phyloP scores from a whole-genome alignment of 164 flowering plant species.

The Echeveria elegans region DNA sequence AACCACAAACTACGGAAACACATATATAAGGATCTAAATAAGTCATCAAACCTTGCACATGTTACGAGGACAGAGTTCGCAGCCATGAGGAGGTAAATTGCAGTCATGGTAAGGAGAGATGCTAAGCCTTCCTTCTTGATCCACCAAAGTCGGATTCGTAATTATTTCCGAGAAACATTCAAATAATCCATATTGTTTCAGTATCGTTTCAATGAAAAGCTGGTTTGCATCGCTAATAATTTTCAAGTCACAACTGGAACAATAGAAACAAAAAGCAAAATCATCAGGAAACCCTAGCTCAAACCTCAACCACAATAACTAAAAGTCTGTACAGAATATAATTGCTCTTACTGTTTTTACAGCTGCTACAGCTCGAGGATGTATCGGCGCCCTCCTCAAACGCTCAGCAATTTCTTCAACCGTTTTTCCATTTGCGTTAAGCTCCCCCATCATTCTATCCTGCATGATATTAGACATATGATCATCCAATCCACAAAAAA shows the following conservation, averaged over 20 bases:
- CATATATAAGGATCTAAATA: neutral
- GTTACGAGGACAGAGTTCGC: constrained; percentile 63
- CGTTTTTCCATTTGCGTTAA: constrained; percentile 51
- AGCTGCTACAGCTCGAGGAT: constrained; percentile 41
- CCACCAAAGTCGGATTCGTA: constrained; percentile 52
- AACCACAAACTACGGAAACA: neutral
- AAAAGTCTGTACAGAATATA: neutral
- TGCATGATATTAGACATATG: constrained; percentile 6
- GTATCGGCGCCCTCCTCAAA: constrained; percentile 38
- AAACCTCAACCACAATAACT: neutral
- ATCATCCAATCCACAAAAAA: neutral
- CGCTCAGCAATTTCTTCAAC: constrained; percentile 47
- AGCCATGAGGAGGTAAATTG: constrained; percentile 38
- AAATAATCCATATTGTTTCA: constrained; percentile 55
- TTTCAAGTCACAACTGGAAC: constrained; percentile 68
- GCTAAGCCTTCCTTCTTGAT: constrained; percentile 50
- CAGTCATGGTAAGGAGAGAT: constrained; percentile 49
- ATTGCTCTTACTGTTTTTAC: constrained; percentile 37
- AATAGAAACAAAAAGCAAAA: neutral
- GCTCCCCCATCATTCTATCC: constrained; percentile 52
- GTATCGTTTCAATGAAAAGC: constrained; percentile 66
- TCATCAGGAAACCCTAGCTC: too few species aligned
- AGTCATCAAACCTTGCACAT: constrained; percentile 80
- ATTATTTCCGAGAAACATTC: constrained; percentile 55
- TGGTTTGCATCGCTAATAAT: constrained; percentile 73